phyloP scores from a whole-genome alignment of 2,329 filamentous ascomycete species.

The Cordyceps cicadae region DNA sequence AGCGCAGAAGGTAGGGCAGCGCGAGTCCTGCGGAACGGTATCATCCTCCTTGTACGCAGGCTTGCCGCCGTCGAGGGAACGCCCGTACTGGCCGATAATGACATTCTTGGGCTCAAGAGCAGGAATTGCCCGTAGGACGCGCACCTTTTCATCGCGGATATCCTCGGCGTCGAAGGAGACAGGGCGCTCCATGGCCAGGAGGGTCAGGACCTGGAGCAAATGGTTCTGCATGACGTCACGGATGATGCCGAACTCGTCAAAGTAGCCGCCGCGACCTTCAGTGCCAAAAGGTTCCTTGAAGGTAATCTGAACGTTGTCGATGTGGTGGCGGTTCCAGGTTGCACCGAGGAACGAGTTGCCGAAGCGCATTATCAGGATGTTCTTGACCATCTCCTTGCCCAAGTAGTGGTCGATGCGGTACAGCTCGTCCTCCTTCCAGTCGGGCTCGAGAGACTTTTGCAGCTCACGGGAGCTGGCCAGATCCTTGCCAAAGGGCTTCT shows the following conservation, averaged over 20 bases:
- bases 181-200: slow-evolving; percentile 95
- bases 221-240: slow-evolving; percentile 99
- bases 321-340: slow-evolving; percentile 98
- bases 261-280: slow-evolving; percentile 95
- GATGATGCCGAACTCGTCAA: slow-evolving; percentile 98
- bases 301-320: slow-evolving; percentile 97
- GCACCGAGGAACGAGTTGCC: slow-evolving; percentile 98
- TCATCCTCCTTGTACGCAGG: slow-evolving; percentile 98
- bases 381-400: slow-evolving; percentile 99
- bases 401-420: slow-evolving; percentile 99
- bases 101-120: slow-evolving; percentile 98
- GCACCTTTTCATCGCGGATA: slow-evolving; percentile 96
- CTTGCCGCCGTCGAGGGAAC: slow-evolving; percentile 91
- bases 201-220: slow-evolving; percentile 87
- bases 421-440: slow-evolving; percentile 98
- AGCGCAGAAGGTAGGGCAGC: slow-evolving; percentile 96
- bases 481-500: slow-evolving; percentile 99
- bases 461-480: slow-evolving; percentile 88
- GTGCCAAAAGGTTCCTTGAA: slow-evolving; percentile 99
- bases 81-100: slow-evolving; percentile 98
- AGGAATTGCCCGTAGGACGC: slow-evolving; percentile 86
- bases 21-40: slow-evolving; percentile 92
- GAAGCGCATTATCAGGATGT: slow-evolving; percentile 94
- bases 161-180: slow-evolving; percentile 98
- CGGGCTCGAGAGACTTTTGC: slow-evolving; percentile 87